Conservation (phyloP, 352 stramenopile species). For the Phytophthora pinifolia region DNA sequence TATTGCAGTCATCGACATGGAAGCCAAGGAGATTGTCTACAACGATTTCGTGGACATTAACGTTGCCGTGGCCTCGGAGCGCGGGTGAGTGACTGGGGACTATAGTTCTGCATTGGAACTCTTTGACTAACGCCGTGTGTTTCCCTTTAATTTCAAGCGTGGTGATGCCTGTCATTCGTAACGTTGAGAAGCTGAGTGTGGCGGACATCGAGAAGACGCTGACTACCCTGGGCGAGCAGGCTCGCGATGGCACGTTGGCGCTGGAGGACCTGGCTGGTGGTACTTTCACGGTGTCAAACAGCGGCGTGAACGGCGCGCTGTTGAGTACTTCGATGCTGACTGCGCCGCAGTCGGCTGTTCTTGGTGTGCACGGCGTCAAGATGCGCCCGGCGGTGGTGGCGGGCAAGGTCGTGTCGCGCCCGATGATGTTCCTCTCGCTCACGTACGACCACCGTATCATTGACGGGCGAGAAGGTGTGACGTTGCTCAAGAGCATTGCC, state of each 20-base stretch:
- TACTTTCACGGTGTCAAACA: conserved; percentile 99
- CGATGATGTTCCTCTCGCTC: conserved; percentile 99
- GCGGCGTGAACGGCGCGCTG: conserved; percentile 96
- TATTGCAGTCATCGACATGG: conserved; percentile 94
- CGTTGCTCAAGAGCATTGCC: conserved; percentile 98
- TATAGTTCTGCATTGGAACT: background rate
- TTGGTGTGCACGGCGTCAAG: conserved; percentile 98
- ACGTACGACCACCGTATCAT: conserved; percentile 99
- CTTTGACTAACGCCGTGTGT: conserved; percentile 6
- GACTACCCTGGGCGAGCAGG: conserved; percentile 82
- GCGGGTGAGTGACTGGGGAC: conserved; percentile 52
- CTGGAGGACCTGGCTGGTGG: conserved; percentile 96
- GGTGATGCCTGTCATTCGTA: conserved; percentile 98
- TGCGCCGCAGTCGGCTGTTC: conserved; percentile 96
- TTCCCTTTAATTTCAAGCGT: conserved; percentile 58
- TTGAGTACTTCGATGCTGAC: conserved; percentile 99
- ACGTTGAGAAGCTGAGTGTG: conserved; percentile 96
- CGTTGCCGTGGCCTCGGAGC: conserved; percentile 95
- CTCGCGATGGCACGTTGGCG: conserved; percentile 62
- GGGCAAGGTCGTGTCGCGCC: conserved; percentile 95
- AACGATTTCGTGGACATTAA: conserved; percentile 99
- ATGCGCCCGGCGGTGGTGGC: conserved; percentile 92
- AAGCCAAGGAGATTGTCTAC: conserved; percentile 98
- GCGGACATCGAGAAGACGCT: conserved; percentile 97
- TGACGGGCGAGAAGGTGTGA: conserved; percentile 98